Evolutionary conservation across 257 asterid genomes (phyloP).

Genomic region (Ajuga chamaepitys): DNA sequence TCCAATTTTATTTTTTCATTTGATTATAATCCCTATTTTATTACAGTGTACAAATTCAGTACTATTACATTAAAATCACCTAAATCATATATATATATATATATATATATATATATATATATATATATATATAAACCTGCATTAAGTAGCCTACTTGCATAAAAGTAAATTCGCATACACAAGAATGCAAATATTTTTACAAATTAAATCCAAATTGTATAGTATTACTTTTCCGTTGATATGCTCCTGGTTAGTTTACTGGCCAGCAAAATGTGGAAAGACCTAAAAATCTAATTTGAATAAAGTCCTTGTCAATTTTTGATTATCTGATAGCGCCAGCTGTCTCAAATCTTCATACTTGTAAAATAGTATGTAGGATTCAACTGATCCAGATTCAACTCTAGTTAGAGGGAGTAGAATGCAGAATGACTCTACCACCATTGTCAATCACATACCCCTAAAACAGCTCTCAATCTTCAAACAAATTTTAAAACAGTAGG

Average conservation of each 20-base stretch:
- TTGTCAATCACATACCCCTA: not conserved
- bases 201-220: not conserved
- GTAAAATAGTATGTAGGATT: not conserved
- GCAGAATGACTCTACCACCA: not conserved
- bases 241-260: not conserved
- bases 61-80: not conserved
- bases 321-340: not conserved
- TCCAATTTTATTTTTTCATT: not conserved
- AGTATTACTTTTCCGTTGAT: not conserved
- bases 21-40: not conserved
- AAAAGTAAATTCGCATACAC: not conserved
- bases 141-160: not conserved
- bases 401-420: not conserved
- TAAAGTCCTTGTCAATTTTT: not conserved
- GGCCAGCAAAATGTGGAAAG: not conserved
- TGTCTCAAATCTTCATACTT: not conserved
- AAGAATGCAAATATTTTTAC: not conserved
- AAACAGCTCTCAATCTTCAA: not conserved
- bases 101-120: not conserved
- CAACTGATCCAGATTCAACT: not conserved
- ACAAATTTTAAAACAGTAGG: not conserved
- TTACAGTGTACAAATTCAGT: not conserved
- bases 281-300: not conserved
- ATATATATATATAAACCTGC: not conserved
- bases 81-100: not conserved